Evolutionary conservation across 352 stramenopile genomes (phyloP).

Genomic region (Globisporangium perplexum): DNA sequence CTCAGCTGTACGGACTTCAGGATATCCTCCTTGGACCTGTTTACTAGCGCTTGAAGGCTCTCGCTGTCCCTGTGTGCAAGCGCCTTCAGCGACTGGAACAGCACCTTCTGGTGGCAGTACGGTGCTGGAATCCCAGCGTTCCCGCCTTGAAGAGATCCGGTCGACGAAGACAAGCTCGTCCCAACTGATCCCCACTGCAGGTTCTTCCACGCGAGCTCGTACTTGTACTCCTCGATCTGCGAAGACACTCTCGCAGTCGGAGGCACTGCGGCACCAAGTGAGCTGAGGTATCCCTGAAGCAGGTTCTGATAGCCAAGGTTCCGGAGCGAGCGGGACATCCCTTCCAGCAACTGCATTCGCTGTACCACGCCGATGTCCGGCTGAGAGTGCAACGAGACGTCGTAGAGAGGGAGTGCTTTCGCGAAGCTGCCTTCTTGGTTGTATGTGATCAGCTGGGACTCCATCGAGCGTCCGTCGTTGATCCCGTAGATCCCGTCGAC

Average conservation of each 20-base stretch:
- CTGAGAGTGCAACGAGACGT: slow-evolving; percentile 46
- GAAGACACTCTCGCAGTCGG: slow-evolving; percentile 1
- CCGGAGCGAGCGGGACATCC: slow-evolving; percentile 54
- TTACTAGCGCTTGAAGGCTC: slow-evolving; percentile 27
- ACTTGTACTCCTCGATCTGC: slow-evolving; percentile 51
- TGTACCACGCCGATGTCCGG: background rate
- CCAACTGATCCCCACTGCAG: slow-evolving; percentile 65
- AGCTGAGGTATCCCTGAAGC: slow-evolving; percentile 48
- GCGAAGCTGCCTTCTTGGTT: slow-evolving; percentile 54
- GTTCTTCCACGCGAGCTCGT: slow-evolving; percentile 74
- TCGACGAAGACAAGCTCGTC: slow-evolving; percentile 8
- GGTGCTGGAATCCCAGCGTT: background rate
- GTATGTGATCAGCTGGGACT: slow-evolving; percentile 68
- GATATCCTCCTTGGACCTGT: slow-evolving; percentile 40
- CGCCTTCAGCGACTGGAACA: slow-evolving; percentile 52
- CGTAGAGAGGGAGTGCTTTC: slow-evolving; percentile 68
- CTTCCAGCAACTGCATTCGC: slow-evolving; percentile 21
- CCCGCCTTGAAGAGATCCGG: background rate
- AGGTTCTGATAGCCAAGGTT: slow-evolving; percentile 74
- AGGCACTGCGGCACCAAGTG: slow-evolving; percentile 8
- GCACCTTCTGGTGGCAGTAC: slow-evolving; percentile 47
- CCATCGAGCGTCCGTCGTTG: slow-evolving; percentile 65
- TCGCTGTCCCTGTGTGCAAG: slow-evolving; percentile 46
- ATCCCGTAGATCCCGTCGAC: slow-evolving; percentile 75
- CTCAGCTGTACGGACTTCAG: slow-evolving; percentile 50